These are phyloP conservation scores for Coriaria nepalensis DNA, from an alignment of 306 rosid species.

Conservation along the genomic window DNA sequence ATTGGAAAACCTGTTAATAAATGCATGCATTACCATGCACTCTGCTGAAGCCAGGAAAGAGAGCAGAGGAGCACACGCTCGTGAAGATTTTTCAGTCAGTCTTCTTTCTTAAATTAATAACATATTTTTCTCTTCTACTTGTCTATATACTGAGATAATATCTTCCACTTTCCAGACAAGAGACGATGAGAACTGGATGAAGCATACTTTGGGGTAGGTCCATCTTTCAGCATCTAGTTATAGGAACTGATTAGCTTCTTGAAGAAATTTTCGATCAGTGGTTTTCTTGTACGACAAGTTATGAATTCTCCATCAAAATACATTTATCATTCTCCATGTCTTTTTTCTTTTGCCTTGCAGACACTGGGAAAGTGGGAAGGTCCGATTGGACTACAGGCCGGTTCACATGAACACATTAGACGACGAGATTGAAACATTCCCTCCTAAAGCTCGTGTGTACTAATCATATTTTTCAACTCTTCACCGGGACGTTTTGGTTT, in stretches of 20 bases:
- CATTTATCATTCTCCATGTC: not conserved
- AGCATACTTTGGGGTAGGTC: constrained; percentile 83
- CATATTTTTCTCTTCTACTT: constrained; percentile 4
- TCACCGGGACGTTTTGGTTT: no score
- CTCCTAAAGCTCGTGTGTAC: constrained; percentile 96
- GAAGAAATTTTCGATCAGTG: not conserved
- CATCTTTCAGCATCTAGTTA: not conserved
- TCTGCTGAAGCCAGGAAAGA: constrained; percentile 97
- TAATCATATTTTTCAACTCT: constrained; percentile 9
- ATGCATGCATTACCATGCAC: constrained; percentile 79
- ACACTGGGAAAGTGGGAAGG: constrained; percentile 75
- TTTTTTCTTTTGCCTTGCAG: constrained; percentile 34
- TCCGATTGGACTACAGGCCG: constrained; percentile 73
- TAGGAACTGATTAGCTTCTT: not conserved
- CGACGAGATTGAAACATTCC: constrained; percentile 74
- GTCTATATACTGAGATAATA: constrained; percentile 1
- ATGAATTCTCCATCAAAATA: constrained; percentile 5
- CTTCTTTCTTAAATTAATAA: not conserved
- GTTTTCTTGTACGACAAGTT: not conserved
- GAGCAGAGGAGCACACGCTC: constrained; percentile 95
- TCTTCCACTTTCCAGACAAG: constrained; percentile 56
- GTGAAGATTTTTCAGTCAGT: constrained; percentile 69
- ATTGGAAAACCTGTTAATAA: constrained; percentile 81
- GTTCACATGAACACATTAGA: constrained; percentile 90
- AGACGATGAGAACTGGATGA: constrained; percentile 92